Evolutionary conservation across 2,329 filamentous ascomycete genomes (phyloP), one percentile per base, ranked within the genome.

Genomic region (Neofusicoccum umdonicola): DNA sequence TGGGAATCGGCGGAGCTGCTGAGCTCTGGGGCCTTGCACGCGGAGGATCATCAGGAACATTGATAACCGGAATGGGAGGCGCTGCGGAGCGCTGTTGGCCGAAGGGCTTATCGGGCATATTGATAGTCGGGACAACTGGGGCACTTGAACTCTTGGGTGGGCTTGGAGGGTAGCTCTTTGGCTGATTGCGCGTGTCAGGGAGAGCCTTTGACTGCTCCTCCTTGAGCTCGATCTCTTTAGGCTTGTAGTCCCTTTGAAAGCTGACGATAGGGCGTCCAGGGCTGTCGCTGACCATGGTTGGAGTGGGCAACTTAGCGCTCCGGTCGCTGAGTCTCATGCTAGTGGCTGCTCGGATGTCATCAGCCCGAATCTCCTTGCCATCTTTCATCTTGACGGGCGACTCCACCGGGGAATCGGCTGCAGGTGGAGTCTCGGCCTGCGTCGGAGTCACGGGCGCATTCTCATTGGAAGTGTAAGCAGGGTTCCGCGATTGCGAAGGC

Each of bases 261-360:
- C 94, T 98, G 84, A 98, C 94, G 83, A 98, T 98, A 68, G 94
- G 94, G 75, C 94, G 88, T 71, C 92, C 92, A 71, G 91, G 90
- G 74, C 86, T 90, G 80, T 97, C 90, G 81, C 93, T 97, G 78
- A 98, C 93, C 73, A 91, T 89, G 63, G 91, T 92, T 69, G 94
- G 94, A 73, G 90, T 94, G 34, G 93, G 94, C 67, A 98, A 83
- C 75, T 91, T 96, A 65, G 88, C 80, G 78, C 93, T 97, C 73
- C 93, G 89, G 77, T 97, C 92, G 76, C 88, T 93, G 68, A 95
- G 82, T 75, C 84, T 90, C 86, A 96, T 96, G 79, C 91, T 95
- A 7, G 94, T 98, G 63, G 94, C 94, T 69, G 91, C 87, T 66
- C 92, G 88, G 69, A 98, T 95, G 66, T 98, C 94, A 58, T 97